These are phyloP conservation scores for Sphaerulina populicola DNA, from an alignment of 2,329 filamentous ascomycete species.

Conservation along the genomic window DNA sequence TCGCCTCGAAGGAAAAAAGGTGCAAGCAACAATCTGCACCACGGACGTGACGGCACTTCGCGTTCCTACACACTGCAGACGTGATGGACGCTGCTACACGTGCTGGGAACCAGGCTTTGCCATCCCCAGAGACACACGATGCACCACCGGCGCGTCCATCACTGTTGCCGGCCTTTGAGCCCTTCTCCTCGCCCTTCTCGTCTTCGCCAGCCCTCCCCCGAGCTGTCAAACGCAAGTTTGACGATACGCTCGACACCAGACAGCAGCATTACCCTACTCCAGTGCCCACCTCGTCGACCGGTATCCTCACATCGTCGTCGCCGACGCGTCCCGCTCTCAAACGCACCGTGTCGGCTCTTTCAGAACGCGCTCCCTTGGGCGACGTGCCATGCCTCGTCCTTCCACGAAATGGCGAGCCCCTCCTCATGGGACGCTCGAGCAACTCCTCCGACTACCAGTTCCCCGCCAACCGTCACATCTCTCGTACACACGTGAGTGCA, in stretches of 20 bases:
- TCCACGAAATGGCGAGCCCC: constrained; percentile 67
- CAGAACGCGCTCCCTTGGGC: constrained; percentile 75
- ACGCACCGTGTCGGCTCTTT: constrained; percentile 56
- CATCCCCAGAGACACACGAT: constrained; percentile 15
- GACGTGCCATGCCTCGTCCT: constrained; percentile 76
- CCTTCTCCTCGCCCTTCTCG: constrained; percentile 48
- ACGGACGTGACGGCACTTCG: constrained; percentile 13
- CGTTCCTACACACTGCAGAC: constrained; percentile 20
- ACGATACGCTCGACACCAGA: constrained; percentile 41
- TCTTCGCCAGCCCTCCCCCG: constrained; percentile 66
- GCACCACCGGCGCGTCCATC: constrained; percentile 43
- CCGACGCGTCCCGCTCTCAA: constrained; percentile 50
- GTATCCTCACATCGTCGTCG: constrained; percentile 80
- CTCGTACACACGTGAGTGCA: constrained; percentile 84
- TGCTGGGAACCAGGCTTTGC: constrained; percentile 12
- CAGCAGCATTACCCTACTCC: constrained; percentile 77
- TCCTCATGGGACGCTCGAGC: constrained; percentile 87
- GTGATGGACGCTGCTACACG: constrained; percentile 22
- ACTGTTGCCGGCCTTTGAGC: constrained; percentile 68
- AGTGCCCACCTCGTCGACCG: constrained; percentile 85
- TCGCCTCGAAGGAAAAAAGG: neutral
- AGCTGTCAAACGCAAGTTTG: constrained; percentile 56
- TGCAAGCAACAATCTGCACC: constrained; percentile 6
- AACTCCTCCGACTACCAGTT: constrained; percentile 94
- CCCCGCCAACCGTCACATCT: constrained; percentile 84